phyloP scores from a whole-genome alignment of 2,329 filamentous ascomycete species.

The Pseudogymnoascus sp. region DNA sequence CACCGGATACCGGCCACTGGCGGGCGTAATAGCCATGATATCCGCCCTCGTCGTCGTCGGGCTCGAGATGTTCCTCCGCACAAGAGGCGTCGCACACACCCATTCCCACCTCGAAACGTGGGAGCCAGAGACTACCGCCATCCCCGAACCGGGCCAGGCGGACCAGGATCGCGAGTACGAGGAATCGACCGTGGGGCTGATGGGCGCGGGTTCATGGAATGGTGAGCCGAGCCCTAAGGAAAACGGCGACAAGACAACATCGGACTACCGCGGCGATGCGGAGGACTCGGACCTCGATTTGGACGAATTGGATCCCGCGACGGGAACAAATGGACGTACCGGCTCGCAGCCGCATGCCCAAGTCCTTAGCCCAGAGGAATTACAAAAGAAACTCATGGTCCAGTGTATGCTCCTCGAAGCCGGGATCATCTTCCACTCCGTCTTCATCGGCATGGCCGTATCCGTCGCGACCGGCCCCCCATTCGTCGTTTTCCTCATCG shows the following conservation, averaged over 20 bases:
- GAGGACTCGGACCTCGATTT: conserved; percentile 51
- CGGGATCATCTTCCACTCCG: conserved; percentile 74
- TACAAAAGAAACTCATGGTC: conserved; percentile 58
- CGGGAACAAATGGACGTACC: conserved; percentile 24
- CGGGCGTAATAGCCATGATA: conserved; percentile 73
- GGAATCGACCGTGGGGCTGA: conserved; percentile 45
- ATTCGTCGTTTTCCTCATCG: conserved; percentile 71
- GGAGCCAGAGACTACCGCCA: background rate
- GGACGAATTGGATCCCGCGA: conserved; percentile 47
- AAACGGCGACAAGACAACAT: conserved; percentile 23
- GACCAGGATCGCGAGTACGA: background rate
- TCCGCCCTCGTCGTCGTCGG: conserved; percentile 74
- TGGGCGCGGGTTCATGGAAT: conserved; percentile 49
- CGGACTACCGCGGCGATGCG: conserved; percentile 25
- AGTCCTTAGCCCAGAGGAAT: conserved; percentile 34
- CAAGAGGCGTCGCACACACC: conserved; percentile 52
- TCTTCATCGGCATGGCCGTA: conserved; percentile 82
- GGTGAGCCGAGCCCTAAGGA: conserved; percentile 43
- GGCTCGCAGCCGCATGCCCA: conserved; percentile 18
- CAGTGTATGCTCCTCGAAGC: conserved; percentile 76
- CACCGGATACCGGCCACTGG: conserved; percentile 66
- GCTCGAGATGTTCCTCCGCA: conserved; percentile 83
- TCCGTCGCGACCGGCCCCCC: conserved; percentile 72
- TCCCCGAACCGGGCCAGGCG: conserved; percentile 31
- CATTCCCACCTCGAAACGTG: conserved; percentile 40